Percentiles rank a stretch among this genome's conserved stretches.
These are phyloP conservation scores for Colletotrichum sp. DNA, from an alignment of 2,329 filamentous ascomycete genomes.

Conservation along the genomic window DNA sequence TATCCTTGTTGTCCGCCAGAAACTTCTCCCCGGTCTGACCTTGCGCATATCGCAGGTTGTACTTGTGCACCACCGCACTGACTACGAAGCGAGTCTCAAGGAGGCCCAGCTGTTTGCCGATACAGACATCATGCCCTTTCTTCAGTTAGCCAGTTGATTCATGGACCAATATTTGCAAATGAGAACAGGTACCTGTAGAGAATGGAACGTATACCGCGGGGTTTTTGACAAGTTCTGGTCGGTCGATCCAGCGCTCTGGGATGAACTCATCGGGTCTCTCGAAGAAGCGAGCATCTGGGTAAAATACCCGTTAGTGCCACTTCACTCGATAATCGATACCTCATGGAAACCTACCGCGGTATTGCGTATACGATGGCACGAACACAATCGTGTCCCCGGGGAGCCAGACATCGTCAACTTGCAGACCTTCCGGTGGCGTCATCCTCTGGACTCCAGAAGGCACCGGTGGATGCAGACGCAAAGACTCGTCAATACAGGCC, in stretches of 20 bases:
- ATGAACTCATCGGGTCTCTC: slow-evolving; percentile 33
- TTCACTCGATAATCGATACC: accelerated
- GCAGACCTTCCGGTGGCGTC: slow-evolving; percentile 39
- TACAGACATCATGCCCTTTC: slow-evolving; percentile 33
- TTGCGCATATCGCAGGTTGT: slow-evolving; percentile 3
- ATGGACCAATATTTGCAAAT: background rate
- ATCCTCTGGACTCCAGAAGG: slow-evolving; percentile 34
- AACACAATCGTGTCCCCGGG: slow-evolving; percentile 38
- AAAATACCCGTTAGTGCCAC: background rate
- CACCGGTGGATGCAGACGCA: slow-evolving; percentile 41
- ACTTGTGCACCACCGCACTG: slow-evolving; percentile 8
- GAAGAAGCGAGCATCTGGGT: slow-evolving; percentile 22
- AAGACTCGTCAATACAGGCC: slow-evolving; percentile 41
- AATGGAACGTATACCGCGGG: slow-evolving; percentile 34
- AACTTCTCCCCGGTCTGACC: slow-evolving; percentile 4
- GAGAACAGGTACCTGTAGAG: slow-evolving; percentile 25
- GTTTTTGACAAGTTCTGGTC: slow-evolving; percentile 34
- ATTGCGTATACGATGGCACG: slow-evolving; percentile 29
- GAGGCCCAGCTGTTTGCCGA: slow-evolving; percentile 38
- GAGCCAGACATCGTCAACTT: slow-evolving; percentile 33
- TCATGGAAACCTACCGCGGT: background rate
- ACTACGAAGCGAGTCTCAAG: slow-evolving; percentile 31
- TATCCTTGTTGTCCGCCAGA: slow-evolving; percentile 3
- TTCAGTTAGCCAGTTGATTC: accelerated
- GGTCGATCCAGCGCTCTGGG: slow-evolving; percentile 39